Base-by-base conservation (phyloP, 2,329 filamentous ascomycete genomes). In the Apiospora marii region DNA sequence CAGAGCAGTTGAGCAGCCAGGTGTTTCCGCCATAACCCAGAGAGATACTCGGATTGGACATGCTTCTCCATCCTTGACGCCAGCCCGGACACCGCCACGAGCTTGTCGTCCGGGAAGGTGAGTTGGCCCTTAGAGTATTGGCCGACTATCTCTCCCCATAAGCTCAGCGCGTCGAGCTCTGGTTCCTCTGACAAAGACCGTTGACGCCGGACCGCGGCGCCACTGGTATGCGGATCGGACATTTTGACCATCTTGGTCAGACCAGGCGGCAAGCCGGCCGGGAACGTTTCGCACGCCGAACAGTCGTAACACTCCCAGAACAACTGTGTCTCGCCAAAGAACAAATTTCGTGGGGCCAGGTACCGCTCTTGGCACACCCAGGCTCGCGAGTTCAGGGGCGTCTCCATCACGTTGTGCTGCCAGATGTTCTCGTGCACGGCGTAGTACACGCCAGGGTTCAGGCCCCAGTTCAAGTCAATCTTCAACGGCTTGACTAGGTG, bases 321-420 rank as follows among this genome's bases (percentile, higher is more conserved):
- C 1, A 69, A 41, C n/a, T 67, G 48, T 2, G 27, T 44, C 27
- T 34, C 24, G 4, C 71, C 71, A 44, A 67, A 72, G 46, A 69
- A 51, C 14, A 72, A 48, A 8, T 67, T 69, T 3, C 71, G 71
- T 5, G 71, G 71, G 49, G 71, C 53, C 10, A 67, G 69, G 24
- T 69, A 68, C 13, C 71, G 71, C 41, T 72, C 71, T 27, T 72
- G 71, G 7, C 69, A 48, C 14, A 72, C 71, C 71, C 71, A 72
- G 13, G 67, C 61, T 22, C 71, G 30, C 13, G 71, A 69, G 24
- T 72, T 67, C 13, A 72, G 30, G 10, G 71, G 67, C 16, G 71
- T 69, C 12, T 67, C 71, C 10, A 49, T 41, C 8, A 72, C 71
- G 16, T 72, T 49, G 1, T 12, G 12, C 16, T 69, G 22, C 71